These are phyloP conservation scores for Phaeotremella fagi DNA, from an alignment of 768 basidiomycete species.

Conservation along the genomic window DNA sequence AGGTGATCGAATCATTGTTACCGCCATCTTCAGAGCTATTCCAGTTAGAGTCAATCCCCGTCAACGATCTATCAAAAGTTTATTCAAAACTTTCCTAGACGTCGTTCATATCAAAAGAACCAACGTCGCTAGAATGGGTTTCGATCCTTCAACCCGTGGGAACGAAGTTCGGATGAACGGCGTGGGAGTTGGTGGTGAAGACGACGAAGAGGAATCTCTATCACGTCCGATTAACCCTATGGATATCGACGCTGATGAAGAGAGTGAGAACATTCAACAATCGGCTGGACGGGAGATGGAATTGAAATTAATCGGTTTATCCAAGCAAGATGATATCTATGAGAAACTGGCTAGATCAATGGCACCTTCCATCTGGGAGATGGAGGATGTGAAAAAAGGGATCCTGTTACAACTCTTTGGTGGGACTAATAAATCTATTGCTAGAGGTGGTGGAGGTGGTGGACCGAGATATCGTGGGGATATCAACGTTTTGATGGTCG, in stretches of 20 bases:
- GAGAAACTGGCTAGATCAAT: constrained; percentile 76
- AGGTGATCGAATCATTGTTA: constrained; percentile 83
- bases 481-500: constrained; percentile 94
- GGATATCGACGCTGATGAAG: constrained; percentile 42
- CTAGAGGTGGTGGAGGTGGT: constrained; percentile 86
- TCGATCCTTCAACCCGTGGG: constrained; percentile 69
- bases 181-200: constrained; percentile 62
- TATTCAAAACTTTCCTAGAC: constrained; percentile 97
- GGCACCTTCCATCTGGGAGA: constrained; percentile 93
- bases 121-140: constrained; percentile 59
- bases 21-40: constrained; percentile 90
- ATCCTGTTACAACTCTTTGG: constrained; percentile 94
- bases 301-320: constrained; percentile 67
- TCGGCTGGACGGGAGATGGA: constrained; percentile 66
- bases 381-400: constrained; percentile 99
- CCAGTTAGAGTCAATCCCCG: constrained; percentile 93
- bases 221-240: constrained; percentile 13
- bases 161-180: constrained; percentile 61
- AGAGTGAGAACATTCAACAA: constrained; percentile 43
- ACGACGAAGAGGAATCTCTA: constrained; percentile 59
- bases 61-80: constrained; percentile 81
- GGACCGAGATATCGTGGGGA: constrained; percentile 96
- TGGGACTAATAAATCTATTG: constrained; percentile 93
- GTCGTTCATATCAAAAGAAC: constrained; percentile 85
- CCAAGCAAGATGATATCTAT: constrained; percentile 73